Evolutionary conservation across 2,329 filamentous ascomycete genomes (phyloP), one percentile per base, ranked within the genome.

Genomic region (Venturia aucupariae): DNA sequence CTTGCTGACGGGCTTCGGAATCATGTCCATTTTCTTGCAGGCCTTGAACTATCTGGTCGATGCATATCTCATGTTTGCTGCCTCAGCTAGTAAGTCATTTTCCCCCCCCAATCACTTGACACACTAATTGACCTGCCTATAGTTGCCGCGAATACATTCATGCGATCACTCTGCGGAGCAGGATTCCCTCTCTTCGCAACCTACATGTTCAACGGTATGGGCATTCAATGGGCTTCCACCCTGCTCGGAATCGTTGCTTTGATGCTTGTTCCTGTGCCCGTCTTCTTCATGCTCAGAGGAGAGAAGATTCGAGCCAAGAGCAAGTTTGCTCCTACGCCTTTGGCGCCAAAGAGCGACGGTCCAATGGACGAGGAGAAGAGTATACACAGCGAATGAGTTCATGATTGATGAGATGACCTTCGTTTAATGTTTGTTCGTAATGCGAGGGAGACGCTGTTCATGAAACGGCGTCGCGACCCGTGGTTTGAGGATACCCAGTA

Each of bases 1-100:
- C 15, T 69, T 85, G 0, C 78, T 82, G 65, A 83, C 81, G 1
- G 83, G 83, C 2, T 84, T 84, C 66, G 83, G 83, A 13, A 78
- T 86, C 44, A 75, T 85, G 68, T 75, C 77, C 38, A 84, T 86
- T 66, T 86, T 86, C 73, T 75, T 86, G 13, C 80, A 81, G 62
- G 72, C 79, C 17, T 77, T 85, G 66, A 85, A 85, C 69, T 86
- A 86, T 68, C 74, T 86, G 19, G 82, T 85, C 61, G 83, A 85
- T 67, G 79, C 82, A 0, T 85, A 85, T 67, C 75, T 85, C 55
- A 83, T 84, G 74, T 79, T 78, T 67, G 80, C 81, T 17, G 80
- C 81, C 13, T 80, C 79, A 0, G 81, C 81, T 19, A 80, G 51
- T 57, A 57, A 57, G 51, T 35, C 24, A 8, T 2, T 11, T 27